These are phyloP conservation scores for Apiotrichum laibachii DNA, from an alignment of 1,284 basidiomycete species.

Conservation along the genomic window DNA sequence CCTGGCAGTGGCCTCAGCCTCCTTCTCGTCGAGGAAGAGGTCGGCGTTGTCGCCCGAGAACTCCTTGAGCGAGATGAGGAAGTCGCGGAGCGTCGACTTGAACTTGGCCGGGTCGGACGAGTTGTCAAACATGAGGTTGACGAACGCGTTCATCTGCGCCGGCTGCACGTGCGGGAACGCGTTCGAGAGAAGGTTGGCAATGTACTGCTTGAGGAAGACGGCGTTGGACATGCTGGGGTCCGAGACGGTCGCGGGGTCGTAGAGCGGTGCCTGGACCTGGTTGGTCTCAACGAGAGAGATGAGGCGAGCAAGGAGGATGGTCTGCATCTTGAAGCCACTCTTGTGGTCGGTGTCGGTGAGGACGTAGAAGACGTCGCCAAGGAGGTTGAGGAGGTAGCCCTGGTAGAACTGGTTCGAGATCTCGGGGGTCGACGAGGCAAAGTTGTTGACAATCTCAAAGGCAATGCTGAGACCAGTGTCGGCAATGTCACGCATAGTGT, in stretches of 20 bases:
- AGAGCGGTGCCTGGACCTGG: slow-evolving; percentile 78
- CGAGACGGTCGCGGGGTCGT: slow-evolving; percentile 70
- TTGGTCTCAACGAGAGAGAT: slow-evolving; percentile 89
- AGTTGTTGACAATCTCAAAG: slow-evolving; percentile 93
- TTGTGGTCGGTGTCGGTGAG: slow-evolving; percentile 98
- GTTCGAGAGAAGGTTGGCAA: slow-evolving; percentile 75
- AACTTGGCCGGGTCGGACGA: slow-evolving; percentile 87
- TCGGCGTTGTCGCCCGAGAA: slow-evolving; percentile 80
- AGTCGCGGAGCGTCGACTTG: slow-evolving; percentile 85
- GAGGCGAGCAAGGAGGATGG: slow-evolving; percentile 82
- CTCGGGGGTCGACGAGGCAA: slow-evolving; percentile 72
- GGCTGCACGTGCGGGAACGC: slow-evolving; percentile 89
- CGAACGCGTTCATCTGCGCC: slow-evolving; percentile 74
- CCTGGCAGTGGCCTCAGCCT: slow-evolving; percentile 69
- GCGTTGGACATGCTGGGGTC: slow-evolving; percentile 78
- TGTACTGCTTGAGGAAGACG: slow-evolving; percentile 82
- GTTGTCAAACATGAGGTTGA: slow-evolving; percentile 77
- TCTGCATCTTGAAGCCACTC: slow-evolving; percentile 92
- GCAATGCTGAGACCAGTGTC: slow-evolving; percentile 92
- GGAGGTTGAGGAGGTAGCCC: slow-evolving; percentile 87
- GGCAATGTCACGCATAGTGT: slow-evolving; percentile 98
- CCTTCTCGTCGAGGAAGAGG: slow-evolving; percentile 91
- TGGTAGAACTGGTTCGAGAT: slow-evolving; percentile 83
- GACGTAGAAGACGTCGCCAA: slow-evolving; percentile 97
- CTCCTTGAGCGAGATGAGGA: slow-evolving; percentile 83